Evolutionary conservation across 2,329 filamentous ascomycete genomes (phyloP), one percentile per base, ranked within the genome.

Genomic region (Onygenales sp.): DNA sequence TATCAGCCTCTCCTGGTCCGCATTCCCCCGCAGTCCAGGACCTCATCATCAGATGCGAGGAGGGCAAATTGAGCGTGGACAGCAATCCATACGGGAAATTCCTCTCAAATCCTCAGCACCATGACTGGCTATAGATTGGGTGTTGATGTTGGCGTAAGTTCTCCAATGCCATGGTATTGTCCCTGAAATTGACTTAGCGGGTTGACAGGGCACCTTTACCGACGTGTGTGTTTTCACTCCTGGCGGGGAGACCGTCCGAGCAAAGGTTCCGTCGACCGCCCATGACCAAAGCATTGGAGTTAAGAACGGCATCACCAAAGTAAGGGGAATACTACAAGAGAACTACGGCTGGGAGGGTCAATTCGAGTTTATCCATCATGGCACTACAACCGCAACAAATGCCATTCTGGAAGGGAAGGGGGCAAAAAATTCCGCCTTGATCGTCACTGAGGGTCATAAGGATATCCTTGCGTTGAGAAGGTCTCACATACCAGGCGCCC

Each of bases 391-490:
- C 9, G 74, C 70, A 2, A 78, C 75, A 1, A 77, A 77, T 57
- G 74, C 75, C 4, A 72, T 77, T 17, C 65, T 77, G 2, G 75
- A 78, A 57, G 72, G 71, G 21, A 77, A 77, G 55, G 75, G 75
- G 31, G 73, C 71, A n/a, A 71, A 70, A 33, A 69, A 46, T 31
- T 46, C 74, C 1, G 74, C 68, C 1, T 63, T 77, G 1, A 63
- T 78, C 33, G 73, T 77, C 9, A 77, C 75, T 1, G 67, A 70
- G 2, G 75, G 75, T 3, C 74, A 77, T 62, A 77, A 76, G 56
- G 74, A 77, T 57, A 70, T 77, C 44, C 62, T 78, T 48, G 70
- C 70, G 0, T 63, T 75, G 9, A 65, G 75, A 7, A 65, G 75
- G 31, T 76, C 73, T 17, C 74, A 78, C 52, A 77, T 78, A n/a